Percentiles rank a stretch among this genome's conserved stretches.
These are phyloP conservation scores for Mallotus nudiflorus DNA, from an alignment of 345 rosid genomes.

Conservation along the genomic window DNA sequence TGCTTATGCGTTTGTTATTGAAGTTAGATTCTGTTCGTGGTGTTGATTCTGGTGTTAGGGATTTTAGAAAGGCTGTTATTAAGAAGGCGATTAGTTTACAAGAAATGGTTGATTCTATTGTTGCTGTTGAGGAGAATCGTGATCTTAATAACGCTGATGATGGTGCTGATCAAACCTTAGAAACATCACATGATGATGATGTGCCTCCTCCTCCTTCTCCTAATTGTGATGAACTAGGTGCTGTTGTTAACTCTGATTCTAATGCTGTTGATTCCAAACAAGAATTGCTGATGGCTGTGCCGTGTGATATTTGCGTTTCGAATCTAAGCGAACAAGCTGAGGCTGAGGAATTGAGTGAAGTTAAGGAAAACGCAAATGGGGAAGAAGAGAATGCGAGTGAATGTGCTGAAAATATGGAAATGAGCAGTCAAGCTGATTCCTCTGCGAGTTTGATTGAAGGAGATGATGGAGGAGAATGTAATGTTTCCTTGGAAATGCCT, in stretches of 20 bases:
- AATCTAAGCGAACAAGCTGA: background rate
- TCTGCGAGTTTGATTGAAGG: no score
- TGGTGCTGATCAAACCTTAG: constrained; percentile 7
- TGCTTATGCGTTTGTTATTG: constrained; percentile 55
- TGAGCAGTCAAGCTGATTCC: constrained; percentile 21
- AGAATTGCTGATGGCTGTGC: no score
- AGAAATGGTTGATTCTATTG: constrained; percentile 51
- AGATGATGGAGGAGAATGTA: constrained; percentile 16
- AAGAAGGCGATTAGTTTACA: constrained; percentile 56
- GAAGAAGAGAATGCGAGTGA: background rate
- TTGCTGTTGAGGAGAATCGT: no score
- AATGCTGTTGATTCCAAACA: background rate
- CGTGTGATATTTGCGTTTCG: background rate
- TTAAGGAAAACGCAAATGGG: no score
- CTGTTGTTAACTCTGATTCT: background rate
- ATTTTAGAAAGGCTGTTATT: constrained; percentile 50
- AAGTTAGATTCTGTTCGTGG: constrained; percentile 59
- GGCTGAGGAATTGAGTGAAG: background rate
- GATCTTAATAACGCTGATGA: background rate
- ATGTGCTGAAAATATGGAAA: background rate
- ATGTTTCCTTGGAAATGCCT: background rate
- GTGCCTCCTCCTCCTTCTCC: no score
- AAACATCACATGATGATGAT: background rate
- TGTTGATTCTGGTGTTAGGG: constrained; percentile 55
- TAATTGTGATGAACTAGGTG: no score